These are phyloP conservation scores for Leptographium procerum DNA, from an alignment of 2,329 filamentous ascomycete genomes.

Conservation along the genomic window DNA sequence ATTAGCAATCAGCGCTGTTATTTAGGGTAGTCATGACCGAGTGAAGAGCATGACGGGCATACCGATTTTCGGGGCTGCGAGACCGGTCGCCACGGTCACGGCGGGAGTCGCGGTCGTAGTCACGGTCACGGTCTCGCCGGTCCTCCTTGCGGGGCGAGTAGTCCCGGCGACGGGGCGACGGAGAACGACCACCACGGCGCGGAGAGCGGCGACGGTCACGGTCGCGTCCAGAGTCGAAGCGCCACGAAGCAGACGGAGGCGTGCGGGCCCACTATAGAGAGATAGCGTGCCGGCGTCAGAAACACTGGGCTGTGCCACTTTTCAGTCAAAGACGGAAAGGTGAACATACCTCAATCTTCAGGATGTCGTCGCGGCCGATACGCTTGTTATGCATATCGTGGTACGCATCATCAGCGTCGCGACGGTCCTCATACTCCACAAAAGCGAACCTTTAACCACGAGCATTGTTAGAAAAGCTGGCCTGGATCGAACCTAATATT, in stretches of 20 bases:
- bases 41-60: constrained; percentile 9
- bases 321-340: constrained; percentile 1
- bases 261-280: constrained; percentile 84
- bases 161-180: constrained; percentile 69
- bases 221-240: constrained; percentile 85
- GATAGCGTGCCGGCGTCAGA: not conserved
- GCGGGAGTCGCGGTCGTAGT: constrained; percentile 57
- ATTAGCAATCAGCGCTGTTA: not conserved
- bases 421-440: constrained; percentile 96
- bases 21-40: not conserved
- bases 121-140: constrained; percentile 65
- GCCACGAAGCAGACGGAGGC: constrained; percentile 94
- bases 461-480: not conserved
- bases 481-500: not conserved
- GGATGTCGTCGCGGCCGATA: constrained; percentile 82
- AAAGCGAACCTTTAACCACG: constrained; percentile 70
- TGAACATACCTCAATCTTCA: constrained; percentile 88
- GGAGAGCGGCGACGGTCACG: constrained; percentile 56
- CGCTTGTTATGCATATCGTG: constrained; percentile 99
- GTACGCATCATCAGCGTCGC: constrained; percentile 97
- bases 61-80: constrained; percentile 56
- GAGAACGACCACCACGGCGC: constrained; percentile 56
- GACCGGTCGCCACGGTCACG: constrained; percentile 65
- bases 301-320: not conserved
- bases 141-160: constrained; percentile 86